Percentiles rank a stretch among this genome's conserved stretches.
phyloP scores from a whole-genome alignment of 2,329 filamentous ascomycete genomes.

The Fusarium irregulare region DNA sequence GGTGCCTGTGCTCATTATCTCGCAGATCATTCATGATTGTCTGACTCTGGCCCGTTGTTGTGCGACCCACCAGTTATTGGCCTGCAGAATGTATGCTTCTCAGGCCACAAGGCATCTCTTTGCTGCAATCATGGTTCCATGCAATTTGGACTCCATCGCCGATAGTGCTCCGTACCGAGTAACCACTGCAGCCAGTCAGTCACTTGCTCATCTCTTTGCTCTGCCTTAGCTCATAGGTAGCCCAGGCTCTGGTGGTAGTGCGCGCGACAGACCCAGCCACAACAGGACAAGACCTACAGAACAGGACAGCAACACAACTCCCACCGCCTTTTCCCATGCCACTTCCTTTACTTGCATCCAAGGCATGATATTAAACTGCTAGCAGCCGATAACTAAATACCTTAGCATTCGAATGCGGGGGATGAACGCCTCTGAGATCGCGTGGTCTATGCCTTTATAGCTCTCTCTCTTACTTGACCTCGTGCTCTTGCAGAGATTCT shows the following conservation, averaged over 20 bases:
- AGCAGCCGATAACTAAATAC: not conserved
- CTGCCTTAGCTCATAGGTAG: constrained; percentile 20
- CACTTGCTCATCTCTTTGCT: constrained; percentile 20
- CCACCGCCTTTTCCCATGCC: constrained; percentile 39
- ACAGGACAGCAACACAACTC: constrained; percentile 2
- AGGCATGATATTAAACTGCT: not conserved
- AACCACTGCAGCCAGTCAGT: not conserved
- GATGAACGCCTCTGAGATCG: constrained; percentile 1
- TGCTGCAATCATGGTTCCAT: constrained; percentile 42
- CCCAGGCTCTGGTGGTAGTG: constrained; percentile 21
- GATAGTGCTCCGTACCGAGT: constrained; percentile 33
- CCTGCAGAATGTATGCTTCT: constrained; percentile 26
- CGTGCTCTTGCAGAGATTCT: constrained; percentile 20
- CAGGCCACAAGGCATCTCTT: not conserved
- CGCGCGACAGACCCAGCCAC: constrained; percentile 16
- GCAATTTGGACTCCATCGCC: constrained; percentile 31
- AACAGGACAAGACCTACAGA: not conserved
- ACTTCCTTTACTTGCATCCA: constrained; percentile 7
- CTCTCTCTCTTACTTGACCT: constrained; percentile 14
- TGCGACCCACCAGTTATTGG: constrained; percentile 33
- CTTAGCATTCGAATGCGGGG: constrained; percentile 21
- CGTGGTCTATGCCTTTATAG: constrained; percentile 10
- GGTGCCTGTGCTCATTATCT: constrained; percentile 35
- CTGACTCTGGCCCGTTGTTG: constrained; percentile 11
- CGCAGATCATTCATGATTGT: constrained; percentile 27